phyloP scores from a whole-genome alignment of 495 filamentous ascomycete species.

The Bathelium albidoporum region DNA sequence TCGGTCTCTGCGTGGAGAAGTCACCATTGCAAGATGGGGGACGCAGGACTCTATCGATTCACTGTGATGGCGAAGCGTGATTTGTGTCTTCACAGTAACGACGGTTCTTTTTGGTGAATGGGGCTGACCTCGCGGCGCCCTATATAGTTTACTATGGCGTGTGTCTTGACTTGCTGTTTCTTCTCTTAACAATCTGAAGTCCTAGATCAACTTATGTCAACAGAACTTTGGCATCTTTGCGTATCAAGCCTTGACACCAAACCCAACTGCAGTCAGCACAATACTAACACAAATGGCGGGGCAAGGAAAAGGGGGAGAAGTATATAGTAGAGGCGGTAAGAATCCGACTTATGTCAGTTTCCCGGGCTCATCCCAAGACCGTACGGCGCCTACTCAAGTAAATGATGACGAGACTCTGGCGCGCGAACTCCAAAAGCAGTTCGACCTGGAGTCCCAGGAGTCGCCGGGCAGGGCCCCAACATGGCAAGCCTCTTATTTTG shows the following conservation, averaged over 20 bases:
- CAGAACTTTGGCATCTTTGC: neutral
- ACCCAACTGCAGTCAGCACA: neutral
- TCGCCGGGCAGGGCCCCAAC: neutral
- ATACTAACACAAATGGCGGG: neutral
- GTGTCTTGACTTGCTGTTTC: neutral
- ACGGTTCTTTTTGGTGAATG: neutral
- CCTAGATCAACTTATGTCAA: no score
- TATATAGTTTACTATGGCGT: neutral
- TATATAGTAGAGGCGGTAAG: neutral
- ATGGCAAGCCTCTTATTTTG: neutral
- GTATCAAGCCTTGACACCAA: neutral
- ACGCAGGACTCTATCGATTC: neutral
- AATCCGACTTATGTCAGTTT: no score
- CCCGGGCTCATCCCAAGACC: neutral
- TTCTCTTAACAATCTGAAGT: neutral
- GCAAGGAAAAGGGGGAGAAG: neutral
- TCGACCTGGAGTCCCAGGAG: constrained; percentile 1
- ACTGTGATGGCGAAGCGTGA: neutral
- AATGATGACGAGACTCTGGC: constrained; percentile 6
- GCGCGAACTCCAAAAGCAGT: constrained; percentile 6
- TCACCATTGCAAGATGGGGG: neutral
- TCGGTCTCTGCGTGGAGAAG: no score
- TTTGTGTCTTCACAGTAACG: neutral
- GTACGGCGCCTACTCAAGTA: neutral
- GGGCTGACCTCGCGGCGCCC: neutral